Evolutionary conservation across 495 filamentous ascomycete genomes (phyloP).

Genomic region (Neurospora sp.): DNA sequence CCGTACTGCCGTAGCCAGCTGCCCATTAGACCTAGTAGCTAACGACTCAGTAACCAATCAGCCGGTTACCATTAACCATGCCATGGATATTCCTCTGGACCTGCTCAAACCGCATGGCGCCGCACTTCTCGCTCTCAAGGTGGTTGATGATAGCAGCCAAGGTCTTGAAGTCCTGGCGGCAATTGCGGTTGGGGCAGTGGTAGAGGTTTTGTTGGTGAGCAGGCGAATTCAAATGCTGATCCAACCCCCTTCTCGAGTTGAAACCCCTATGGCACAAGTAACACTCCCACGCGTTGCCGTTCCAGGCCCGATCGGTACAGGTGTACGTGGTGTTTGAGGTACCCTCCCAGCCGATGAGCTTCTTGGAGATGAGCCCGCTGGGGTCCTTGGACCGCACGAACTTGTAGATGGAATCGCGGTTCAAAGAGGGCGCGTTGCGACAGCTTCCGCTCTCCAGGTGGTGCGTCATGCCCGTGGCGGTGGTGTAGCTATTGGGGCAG

Average conservation of each 20-base stretch:
- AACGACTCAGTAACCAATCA: constrained; percentile 2
- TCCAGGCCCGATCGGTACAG: constrained; percentile 14
- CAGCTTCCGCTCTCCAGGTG: constrained; percentile 24
- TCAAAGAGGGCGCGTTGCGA: constrained; percentile 5
- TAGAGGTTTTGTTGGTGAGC: constrained; percentile 39
- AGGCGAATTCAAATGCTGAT: constrained; percentile 27
- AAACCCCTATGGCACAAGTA: constrained; percentile 24
- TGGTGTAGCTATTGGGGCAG: constrained; percentile 15
- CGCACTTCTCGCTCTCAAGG: constrained; percentile 45
- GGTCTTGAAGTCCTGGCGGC: constrained; percentile 35
- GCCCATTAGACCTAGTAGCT: background rate
- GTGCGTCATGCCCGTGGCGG: constrained; percentile 23
- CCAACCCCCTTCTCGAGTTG: constrained; percentile 3
- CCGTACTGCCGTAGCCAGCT: background rate
- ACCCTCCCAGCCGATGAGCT: constrained; percentile 19
- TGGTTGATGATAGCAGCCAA: constrained; percentile 44
- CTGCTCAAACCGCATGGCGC: constrained; percentile 36
- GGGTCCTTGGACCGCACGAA: constrained; percentile 23
- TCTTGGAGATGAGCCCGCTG: constrained; percentile 23
- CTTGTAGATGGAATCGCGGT: constrained; percentile 22
- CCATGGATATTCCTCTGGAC: constrained; percentile 25
- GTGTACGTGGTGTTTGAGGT: constrained; percentile 6
- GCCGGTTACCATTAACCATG: constrained; percentile 9
- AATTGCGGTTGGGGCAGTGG: constrained; percentile 40
- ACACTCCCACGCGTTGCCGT: constrained; percentile 21